Conservation (phyloP, 2,329 filamentous ascomycete genomes). For the Colletotrichum liaoningense region DNA sequence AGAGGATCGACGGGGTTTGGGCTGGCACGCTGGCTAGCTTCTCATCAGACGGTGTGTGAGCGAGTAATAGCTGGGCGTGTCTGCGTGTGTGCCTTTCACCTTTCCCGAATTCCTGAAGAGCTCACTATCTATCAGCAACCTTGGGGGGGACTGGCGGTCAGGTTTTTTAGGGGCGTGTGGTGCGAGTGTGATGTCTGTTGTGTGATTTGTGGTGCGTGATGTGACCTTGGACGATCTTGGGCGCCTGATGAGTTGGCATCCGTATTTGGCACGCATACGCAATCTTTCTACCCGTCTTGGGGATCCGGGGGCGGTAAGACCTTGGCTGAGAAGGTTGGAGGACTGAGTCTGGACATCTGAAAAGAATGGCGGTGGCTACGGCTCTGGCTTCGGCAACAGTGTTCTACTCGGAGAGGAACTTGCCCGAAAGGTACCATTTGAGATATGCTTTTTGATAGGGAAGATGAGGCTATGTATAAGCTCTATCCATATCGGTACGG, state of each 20-base stretch:
- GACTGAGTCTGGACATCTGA: neutral
- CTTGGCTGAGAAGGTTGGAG: neutral
- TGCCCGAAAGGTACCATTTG: neutral
- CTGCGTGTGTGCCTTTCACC: too few species aligned
- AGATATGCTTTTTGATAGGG: neutral
- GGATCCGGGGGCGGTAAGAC: neutral
- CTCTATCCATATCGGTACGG: neutral
- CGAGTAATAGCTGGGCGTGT: too few species aligned
- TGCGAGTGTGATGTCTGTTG: neutral
- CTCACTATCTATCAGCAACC: neutral
- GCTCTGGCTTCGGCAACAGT: neutral
- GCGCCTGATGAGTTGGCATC: slow-evolving; percentile 3
- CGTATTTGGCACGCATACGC: neutral
- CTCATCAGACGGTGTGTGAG: neutral
- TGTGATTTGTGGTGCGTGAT: neutral
- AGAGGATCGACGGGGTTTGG: neutral
- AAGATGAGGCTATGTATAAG: neutral
- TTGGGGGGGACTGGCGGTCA: neutral
- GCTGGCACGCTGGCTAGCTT: neutral
- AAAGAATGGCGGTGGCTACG: neutral
- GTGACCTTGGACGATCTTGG: slow-evolving; percentile 11
- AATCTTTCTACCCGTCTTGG: neutral
- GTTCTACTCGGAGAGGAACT: neutral
- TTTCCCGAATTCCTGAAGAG: neutral
- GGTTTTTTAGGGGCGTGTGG: neutral